Evolutionary conservation across 495 filamentous ascomycete genomes (phyloP), one percentile per base, ranked within the genome.

Genomic region (Tuber melanosporum): DNA sequence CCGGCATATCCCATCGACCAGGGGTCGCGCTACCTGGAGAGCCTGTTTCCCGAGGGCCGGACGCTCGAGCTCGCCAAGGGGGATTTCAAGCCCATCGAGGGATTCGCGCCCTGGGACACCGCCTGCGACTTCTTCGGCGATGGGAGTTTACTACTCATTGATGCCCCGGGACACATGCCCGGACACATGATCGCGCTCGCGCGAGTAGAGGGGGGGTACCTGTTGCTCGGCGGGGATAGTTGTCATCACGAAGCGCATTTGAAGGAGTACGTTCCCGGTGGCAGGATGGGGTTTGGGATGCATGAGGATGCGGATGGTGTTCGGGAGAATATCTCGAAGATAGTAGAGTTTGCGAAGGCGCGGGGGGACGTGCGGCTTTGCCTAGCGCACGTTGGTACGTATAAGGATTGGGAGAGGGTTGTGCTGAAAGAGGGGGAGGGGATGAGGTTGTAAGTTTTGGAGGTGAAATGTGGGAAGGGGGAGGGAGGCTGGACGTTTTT

Each of bases 41-140:
- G 79, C 36, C 85, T 88, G 77, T 87, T 86, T 73, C 79, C 81
- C 70, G 87, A 90, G 72, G 80, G 89, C 3, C 83, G 84, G 75
- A 75, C 73, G 43, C 73, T 57, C 26, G 76, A 78, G 39, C 89
- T 90, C 19, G 36, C 75, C 86, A 91, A 42, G 87, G 88, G 45
- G 73, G 82, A 10, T 87, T 89, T 79, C 74, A 74, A 62, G 39
- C 73, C 57, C 0, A 32, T 69, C 44, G 45, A 71, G 9, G 74
- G 75, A 2, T 4, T 72, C 71, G 36, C 71, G 5, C 62, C 47
- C 42, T 79, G 77, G 77, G 74, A 74, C 43, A 70, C 76, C 32
- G 91, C 89, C 0, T 78, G 87, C 26, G 91, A 93, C 81, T 91
- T 88, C 78, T 91, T 90, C 78, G 85, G 85, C 14, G 90, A 91